A percentile compares a stretch with the other conserved stretches of the same genome.
Conservation (phyloP, 1,284 basidiomycete species). For the Coniophora puteana region DNA sequence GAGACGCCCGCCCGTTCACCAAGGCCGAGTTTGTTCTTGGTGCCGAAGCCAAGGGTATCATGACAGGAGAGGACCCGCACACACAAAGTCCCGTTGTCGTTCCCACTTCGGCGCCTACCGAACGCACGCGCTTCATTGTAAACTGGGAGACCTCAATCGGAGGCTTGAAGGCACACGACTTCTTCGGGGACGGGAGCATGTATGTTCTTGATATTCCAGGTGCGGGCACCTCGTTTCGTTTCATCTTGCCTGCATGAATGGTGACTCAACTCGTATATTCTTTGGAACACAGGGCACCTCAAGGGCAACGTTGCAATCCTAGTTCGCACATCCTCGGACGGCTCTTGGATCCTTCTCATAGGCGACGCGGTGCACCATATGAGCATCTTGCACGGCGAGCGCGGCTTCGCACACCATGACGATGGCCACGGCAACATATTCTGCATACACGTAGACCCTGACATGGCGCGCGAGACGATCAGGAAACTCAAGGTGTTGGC, state of each 20-base stretch:
- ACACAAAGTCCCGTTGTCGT: constrained; percentile 32
- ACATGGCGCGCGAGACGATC: constrained; percentile 38
- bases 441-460: constrained; percentile 44
- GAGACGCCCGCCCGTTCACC: constrained; percentile 42
- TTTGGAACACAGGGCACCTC: constrained; percentile 36
- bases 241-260: not conserved
- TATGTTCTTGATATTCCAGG: constrained; percentile 51
- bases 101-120: constrained; percentile 36
- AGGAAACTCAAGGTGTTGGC: constrained; percentile 35
- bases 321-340: constrained; percentile 50
- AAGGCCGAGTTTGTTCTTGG: constrained; percentile 45
- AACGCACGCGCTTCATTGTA: constrained; percentile 40
- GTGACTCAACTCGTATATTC: not conserved
- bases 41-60: constrained; percentile 29
- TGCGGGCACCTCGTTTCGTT: constrained; percentile 6
- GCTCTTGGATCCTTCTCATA: constrained; percentile 54
- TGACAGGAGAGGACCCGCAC: constrained; percentile 38
- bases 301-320: constrained; percentile 51
- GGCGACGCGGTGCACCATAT: constrained; percentile 55
- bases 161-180: constrained; percentile 52
- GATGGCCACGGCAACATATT: constrained; percentile 18
- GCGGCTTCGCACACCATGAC: constrained; percentile 30
- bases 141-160: too few relatives aligned
- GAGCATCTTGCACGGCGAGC: constrained; percentile 44
- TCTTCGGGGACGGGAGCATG: constrained; percentile 53